Evolutionary conservation across 208 protist species (phyloP), one percentile per base, ranked within the genome.

Genomic region (Lotmaria passim): DNA sequence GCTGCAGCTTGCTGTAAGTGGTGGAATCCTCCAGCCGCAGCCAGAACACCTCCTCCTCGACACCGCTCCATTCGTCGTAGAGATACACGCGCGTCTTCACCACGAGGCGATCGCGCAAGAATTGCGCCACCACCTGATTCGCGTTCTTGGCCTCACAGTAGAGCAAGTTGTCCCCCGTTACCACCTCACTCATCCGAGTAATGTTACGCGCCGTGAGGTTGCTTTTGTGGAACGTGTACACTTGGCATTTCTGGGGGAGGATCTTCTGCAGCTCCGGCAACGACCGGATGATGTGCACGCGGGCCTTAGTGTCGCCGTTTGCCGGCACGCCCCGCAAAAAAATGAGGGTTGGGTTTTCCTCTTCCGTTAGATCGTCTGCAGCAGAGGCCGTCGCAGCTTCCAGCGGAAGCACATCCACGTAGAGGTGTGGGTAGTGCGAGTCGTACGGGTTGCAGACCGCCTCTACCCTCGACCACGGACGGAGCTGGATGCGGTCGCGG

Each of bases 91-190:
- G 53, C 4, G 78, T 83, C 14, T 26, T 19, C 15, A 66, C 56
- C 36, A 64, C 17, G 55, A 69, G 75, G 7, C 79, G 78, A 12
- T 70, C 50, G 7, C 41, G 47, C 24, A 86, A 58, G 10, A 71
- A 64, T 8, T 33, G 19, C 0, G 23, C 33, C 23, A 86, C 47
- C n/a, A 30, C 33, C 4, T 72, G 59, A n/a, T n/a, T 26, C 10
- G 41, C 12, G 17, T 67, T n/a, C 12, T 50, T 36, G 6, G 33
- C 36, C 0, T 30, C 30, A n/a, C 46, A 69, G 33, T 28, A 62
- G 12, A 86, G 43, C 14, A 82, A 30, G 21, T 82, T 86, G 7
- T 68, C 73, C 12, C 81, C 81, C 3, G 55, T 60, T 0, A 53
- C 43, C 6, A 85, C 24, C 8, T 78, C 61, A 38, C 60, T 51